Base-by-base conservation (phyloP, 768 basidiomycete genomes). In the Russula ochroleuca region DNA sequence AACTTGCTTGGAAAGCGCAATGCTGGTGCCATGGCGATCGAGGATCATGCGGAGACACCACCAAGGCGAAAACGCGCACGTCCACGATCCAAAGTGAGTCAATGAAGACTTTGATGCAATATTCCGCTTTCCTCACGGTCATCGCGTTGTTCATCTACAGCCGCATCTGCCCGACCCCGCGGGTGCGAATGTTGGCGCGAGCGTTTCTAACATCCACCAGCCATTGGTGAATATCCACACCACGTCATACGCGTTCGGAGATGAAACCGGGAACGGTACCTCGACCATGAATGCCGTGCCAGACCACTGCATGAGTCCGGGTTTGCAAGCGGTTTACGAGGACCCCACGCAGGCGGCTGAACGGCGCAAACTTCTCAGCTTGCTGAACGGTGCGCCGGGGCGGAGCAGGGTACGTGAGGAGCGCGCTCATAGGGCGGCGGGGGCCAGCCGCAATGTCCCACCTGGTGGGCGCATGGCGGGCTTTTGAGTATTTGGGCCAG, bases 1-100 rank as follows among this genome's bases (percentile, higher is more conserved):
- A 81, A 82, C 23, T 72, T 90, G 60, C 75, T 92, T 17, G 89
- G 88, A 10, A 92, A 92, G 72, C 79, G 88, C 10, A 77, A 25
- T 43, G 58, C 56, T 28, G 63, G 78, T 11, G 74, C 79, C 0
- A 74, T 76, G 3, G 72, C 71, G 49, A 69, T 69, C 8, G 70
- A 48, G 37, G 60, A 62, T 13, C 48, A 59, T 21, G 45, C 48
- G 17, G 69, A 65, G 14, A 66, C 64, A 2, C 66, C 61, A 52
- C 72, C 70, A 55, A 54, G 57, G 15, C 75, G 75, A 1, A 78
- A 78, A 57, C 72, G 79, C 38, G 69, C 75, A 13, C 70, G 79
- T 14, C 79, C 78, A 1, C 73, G 73, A 6, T 73, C 73, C 13
- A 79, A 72, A 70, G 80, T 80, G 63, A 37, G 73, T 62, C 33